Evolutionary conservation across 2,329 filamentous ascomycete species (phyloP).

Genomic region (Teratosphaeria viscida): DNA sequence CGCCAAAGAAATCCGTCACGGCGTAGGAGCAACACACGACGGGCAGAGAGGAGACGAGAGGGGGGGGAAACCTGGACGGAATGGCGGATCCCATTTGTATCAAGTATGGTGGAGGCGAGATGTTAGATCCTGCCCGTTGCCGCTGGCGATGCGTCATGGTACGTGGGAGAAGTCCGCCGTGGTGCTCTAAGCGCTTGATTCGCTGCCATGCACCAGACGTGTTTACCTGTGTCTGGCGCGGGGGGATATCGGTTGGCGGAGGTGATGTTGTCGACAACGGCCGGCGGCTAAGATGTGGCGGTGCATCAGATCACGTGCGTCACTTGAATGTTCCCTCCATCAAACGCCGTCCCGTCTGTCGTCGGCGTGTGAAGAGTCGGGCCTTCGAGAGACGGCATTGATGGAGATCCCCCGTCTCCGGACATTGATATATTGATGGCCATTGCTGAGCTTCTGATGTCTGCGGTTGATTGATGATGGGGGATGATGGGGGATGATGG

Average conservation of each 20-base stretch:
- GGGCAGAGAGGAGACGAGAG: not conserved
- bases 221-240: no score
- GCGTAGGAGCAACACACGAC: not conserved
- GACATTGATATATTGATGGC: no score
- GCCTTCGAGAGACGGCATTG: not conserved
- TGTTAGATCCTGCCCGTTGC: not conserved
- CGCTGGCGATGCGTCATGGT: not conserved
- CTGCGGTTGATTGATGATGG: no score
- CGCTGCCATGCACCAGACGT: not conserved
- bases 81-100: constrained; percentile 1
- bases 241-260: not conserved
- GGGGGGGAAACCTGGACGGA: not conserved
- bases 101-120: not conserved
- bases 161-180: not conserved
- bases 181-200: not conserved
- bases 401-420: no score
- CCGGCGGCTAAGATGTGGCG: not conserved
- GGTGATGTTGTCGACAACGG: not conserved
- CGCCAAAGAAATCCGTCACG: constrained; percentile 14
- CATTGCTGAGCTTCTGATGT: no score
- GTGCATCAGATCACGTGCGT: not conserved
- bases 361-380: not conserved
- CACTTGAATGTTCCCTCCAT: not conserved
- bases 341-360: not conserved
- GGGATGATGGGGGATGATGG: no score